phyloP scores from a whole-genome alignment of 2,329 filamentous ascomycete species.

The Cadophora sp. region DNA sequence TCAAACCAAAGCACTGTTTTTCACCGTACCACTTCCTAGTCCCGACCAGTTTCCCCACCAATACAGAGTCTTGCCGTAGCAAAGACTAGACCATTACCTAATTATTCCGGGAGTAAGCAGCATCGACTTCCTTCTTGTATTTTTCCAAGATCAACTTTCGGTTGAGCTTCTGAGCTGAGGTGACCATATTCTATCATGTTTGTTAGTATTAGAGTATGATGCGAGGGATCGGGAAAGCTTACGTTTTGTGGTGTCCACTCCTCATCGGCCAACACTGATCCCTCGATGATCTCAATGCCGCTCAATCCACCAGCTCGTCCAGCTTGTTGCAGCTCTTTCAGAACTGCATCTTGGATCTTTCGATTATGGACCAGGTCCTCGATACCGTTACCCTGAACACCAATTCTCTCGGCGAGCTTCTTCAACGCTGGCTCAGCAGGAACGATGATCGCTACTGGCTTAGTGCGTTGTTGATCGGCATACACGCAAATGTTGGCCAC shows the following conservation, averaged over 20 bases:
- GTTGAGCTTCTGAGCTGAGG: conserved; percentile 76
- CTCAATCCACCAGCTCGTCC: conserved; percentile 71
- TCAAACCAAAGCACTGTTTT: conserved; percentile 13
- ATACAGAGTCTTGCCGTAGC: background rate
- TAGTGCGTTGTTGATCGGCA: conserved; percentile 75
- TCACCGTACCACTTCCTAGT: background rate
- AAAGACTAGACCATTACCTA: conserved; percentile 13
- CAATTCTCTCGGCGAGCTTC: conserved; percentile 64
- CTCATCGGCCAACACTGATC: conserved; percentile 80
- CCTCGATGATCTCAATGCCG: conserved; percentile 76
- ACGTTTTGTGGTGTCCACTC: conserved; percentile 89
- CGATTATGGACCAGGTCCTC: conserved; percentile 71
- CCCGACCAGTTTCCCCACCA: background rate
- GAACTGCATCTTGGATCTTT: conserved; percentile 65
- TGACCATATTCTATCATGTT: conserved; percentile 61
- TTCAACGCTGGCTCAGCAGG: conserved; percentile 69
- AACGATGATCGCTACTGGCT: conserved; percentile 82
- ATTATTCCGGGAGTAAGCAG: conserved; percentile 38
- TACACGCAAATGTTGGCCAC: conserved; percentile 90
- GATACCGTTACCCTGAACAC: conserved; percentile 66
- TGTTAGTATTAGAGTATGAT: conserved; percentile 39
- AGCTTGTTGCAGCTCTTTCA: conserved; percentile 71
- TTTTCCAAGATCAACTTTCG: conserved; percentile 69
- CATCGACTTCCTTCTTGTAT: conserved; percentile 65
- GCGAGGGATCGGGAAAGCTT: conserved; percentile 52